A percentile compares a stretch with the other conserved stretches of the same genome.
These are phyloP conservation scores for Microascus cirrosus DNA, from an alignment of 2,329 filamentous ascomycete species.

Conservation along the genomic window DNA sequence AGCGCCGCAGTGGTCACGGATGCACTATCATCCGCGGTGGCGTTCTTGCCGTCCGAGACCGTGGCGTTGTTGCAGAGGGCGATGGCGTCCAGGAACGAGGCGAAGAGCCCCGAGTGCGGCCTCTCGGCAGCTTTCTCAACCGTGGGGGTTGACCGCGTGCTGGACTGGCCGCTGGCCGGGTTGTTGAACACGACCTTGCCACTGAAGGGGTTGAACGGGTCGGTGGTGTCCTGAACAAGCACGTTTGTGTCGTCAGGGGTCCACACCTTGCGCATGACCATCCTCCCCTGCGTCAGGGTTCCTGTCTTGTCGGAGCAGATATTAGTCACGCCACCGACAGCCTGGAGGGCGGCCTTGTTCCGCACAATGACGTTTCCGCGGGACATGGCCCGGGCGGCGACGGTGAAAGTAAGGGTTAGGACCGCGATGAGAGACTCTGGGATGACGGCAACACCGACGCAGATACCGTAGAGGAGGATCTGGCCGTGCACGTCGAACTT, in stretches of 20 bases:
- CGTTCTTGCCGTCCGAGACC: constrained; percentile 29
- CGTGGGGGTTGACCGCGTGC: constrained; percentile 10
- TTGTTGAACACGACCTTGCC: constrained; percentile 36
- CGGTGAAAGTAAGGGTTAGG: constrained; percentile 60
- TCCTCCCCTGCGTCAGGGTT: constrained; percentile 54
- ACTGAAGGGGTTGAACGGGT: constrained; percentile 51
- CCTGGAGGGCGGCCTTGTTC: constrained; percentile 54
- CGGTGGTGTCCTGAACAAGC: constrained; percentile 40
- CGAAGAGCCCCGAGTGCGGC: constrained; percentile 19
- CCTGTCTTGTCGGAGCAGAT: constrained; percentile 64
- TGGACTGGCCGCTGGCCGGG: constrained; percentile 20
- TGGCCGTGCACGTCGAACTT: constrained; percentile 41
- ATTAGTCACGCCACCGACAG: constrained; percentile 58
- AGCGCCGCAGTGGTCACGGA: constrained; percentile 6
- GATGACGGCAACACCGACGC: constrained; percentile 52
- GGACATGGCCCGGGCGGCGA: constrained; percentile 54
- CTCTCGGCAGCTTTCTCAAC: constrained; percentile 13
- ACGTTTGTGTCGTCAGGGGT: constrained; percentile 42
- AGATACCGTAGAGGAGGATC: constrained; percentile 50
- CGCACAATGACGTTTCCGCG: constrained; percentile 54
- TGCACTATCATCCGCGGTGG: constrained; percentile 1
- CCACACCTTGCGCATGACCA: constrained; percentile 54
- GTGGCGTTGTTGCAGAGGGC: constrained; percentile 51
- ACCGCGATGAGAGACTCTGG: constrained; percentile 58
- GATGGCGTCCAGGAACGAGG: constrained; percentile 39